A percentile compares a stretch with the other conserved stretches of the same genome.
Evolutionary conservation across 768 basidiomycete genomes (phyloP).

Genomic region (Calocera viscosa): DNA sequence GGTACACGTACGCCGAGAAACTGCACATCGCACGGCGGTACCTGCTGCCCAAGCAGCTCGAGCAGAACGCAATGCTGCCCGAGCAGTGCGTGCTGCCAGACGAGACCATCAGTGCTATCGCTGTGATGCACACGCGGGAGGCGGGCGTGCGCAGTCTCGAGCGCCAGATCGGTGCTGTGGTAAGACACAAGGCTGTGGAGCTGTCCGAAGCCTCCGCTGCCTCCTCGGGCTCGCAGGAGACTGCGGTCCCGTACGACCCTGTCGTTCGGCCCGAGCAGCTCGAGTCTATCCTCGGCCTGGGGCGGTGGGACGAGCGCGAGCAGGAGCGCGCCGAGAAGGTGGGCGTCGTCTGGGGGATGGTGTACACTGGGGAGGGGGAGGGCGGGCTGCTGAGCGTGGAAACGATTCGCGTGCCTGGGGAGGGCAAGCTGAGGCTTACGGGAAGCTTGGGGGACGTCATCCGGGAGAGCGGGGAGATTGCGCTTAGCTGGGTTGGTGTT

Average conservation of each 20-base stretch:
- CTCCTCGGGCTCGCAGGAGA: slow-evolving; percentile 14
- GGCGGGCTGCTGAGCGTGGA: slow-evolving; percentile 79
- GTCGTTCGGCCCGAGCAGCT: slow-evolving; percentile 57
- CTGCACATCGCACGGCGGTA: slow-evolving; percentile 76
- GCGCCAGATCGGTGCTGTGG: slow-evolving; percentile 74
- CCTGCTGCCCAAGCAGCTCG: slow-evolving; percentile 78
- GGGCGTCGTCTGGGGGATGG: slow-evolving; percentile 74
- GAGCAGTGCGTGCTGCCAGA: slow-evolving; percentile 54
- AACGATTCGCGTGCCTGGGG: slow-evolving; percentile 63
- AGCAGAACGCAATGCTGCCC: slow-evolving; percentile 57
- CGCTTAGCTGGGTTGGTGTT: slow-evolving; percentile 76
- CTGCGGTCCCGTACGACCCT: slow-evolving; percentile 41
- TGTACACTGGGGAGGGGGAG: slow-evolving; percentile 79
- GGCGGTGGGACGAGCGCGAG: slow-evolving; percentile 70
- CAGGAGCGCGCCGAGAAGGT: slow-evolving; percentile 57
- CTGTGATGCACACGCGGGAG: slow-evolving; percentile 74
- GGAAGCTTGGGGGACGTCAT: slow-evolving; percentile 84
- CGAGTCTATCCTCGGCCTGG: slow-evolving; percentile 72
- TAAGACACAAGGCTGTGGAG: slow-evolving; percentile 84
- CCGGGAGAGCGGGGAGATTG: slow-evolving; percentile 81
- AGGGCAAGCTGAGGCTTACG: slow-evolving; percentile 60
- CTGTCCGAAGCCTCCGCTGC: slow-evolving; percentile 54
- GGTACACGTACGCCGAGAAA: slow-evolving; percentile 86
- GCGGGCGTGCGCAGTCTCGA: slow-evolving; percentile 88
- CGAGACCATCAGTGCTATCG: slow-evolving; percentile 55